phyloP scores from a whole-genome alignment of 805 yeast species.

The Candida montana region DNA sequence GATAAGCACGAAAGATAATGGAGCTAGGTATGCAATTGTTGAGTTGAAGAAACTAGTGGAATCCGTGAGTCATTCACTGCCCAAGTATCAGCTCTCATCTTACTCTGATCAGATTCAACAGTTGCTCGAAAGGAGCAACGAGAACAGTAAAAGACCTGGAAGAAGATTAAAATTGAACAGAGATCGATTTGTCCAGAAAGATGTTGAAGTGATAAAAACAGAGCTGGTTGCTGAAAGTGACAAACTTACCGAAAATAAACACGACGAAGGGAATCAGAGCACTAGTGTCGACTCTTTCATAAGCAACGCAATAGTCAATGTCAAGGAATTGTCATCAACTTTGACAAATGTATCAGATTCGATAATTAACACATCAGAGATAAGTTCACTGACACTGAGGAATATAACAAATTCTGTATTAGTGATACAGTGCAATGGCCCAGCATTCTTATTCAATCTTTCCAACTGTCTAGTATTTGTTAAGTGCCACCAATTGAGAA shows the following conservation, averaged over 20 bases:
- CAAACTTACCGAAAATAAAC: too few species aligned
- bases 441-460: slow-evolving; percentile 14
- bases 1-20: neutral
- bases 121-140: slow-evolving; percentile 5
- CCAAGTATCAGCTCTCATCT: slow-evolving; percentile 18
- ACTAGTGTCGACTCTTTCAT: too few species aligned
- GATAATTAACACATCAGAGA: slow-evolving; percentile 7
- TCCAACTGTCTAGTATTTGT: slow-evolving; percentile 12
- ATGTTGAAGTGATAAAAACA: too few species aligned
- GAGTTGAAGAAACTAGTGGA: slow-evolving; percentile 13
- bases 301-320: neutral
- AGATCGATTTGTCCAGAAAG: slow-evolving; percentile 1
- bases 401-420: slow-evolving; percentile 11
- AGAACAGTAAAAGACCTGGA: neutral
- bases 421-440: slow-evolving; percentile 11
- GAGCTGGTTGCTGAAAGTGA: neutral
- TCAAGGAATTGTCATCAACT: slow-evolving; percentile 2
- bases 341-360: slow-evolving; percentile 10
- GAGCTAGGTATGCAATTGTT: neutral
- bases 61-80: slow-evolving; percentile 15
- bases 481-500: slow-evolving; percentile 21
- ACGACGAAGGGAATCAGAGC: neutral
- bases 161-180: slow-evolving; percentile 12
- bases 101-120: slow-evolving; percentile 16
- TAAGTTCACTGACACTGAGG: slow-evolving; percentile 12